These are phyloP conservation scores for Heritiera littoralis DNA, from an alignment of 345 rosid species.

Conservation along the genomic window DNA sequence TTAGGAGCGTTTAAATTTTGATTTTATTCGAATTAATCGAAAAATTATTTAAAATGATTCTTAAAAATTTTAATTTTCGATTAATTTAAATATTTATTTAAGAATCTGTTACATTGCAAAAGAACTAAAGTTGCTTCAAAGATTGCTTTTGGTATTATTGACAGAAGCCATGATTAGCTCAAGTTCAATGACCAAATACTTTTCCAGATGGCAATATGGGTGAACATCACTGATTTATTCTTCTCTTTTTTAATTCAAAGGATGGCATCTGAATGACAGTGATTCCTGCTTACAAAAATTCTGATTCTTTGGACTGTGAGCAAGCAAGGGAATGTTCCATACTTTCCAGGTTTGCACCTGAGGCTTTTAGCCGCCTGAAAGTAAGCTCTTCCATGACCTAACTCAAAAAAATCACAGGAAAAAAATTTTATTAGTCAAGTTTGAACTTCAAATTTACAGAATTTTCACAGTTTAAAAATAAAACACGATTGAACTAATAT, in stretches of 20 bases:
- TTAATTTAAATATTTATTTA: too few relatives aligned
- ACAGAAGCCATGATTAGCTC: too few relatives aligned
- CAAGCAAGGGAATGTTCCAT: slow-evolving; percentile 23
- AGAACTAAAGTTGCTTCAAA: too few relatives aligned
- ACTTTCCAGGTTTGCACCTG: slow-evolving; percentile 23
- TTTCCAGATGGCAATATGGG: not conserved
- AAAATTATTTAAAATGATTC: too few relatives aligned
- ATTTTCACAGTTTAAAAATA: too few relatives aligned
- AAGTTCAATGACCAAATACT: not conserved
- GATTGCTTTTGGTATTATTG: too few relatives aligned
- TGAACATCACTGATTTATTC: not conserved
- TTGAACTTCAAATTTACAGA: too few relatives aligned
- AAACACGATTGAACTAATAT: too few relatives aligned
- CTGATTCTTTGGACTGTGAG: slow-evolving; percentile 27
- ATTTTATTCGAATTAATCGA: too few relatives aligned
- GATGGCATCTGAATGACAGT: not conserved
- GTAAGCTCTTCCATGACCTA: slow-evolving; percentile 7
- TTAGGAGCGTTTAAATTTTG: too few relatives aligned
- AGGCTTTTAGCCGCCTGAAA: not conserved
- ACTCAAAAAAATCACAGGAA: not conserved
- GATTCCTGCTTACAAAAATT: slow-evolving; percentile 28
- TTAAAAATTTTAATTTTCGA: too few relatives aligned
- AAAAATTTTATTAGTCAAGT: not conserved
- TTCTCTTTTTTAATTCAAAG: not conserved
- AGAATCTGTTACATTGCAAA: too few relatives aligned